phyloP scores from a whole-genome alignment of 441 rosid genomes.

The Breynia disticha region DNA sequence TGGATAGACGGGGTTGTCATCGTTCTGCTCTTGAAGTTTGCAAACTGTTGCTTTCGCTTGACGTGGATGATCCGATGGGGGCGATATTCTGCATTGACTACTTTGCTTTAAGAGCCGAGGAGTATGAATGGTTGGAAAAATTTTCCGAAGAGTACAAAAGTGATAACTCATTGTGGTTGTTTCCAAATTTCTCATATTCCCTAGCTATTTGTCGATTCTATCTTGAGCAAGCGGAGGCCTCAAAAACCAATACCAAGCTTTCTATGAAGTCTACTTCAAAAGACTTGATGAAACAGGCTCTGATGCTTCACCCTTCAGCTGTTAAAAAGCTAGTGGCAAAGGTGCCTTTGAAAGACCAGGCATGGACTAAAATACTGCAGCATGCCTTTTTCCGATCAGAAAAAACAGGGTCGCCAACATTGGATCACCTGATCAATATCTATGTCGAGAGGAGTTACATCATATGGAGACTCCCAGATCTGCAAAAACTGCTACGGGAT shows the following conservation, averaged over 20 bases:
- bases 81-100: conserved; percentile 86
- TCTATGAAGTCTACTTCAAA: conserved; percentile 43
- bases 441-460: conserved; percentile 77
- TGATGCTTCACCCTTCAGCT: conserved; percentile 80
- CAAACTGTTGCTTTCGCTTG: conserved; percentile 71
- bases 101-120: conserved; percentile 78
- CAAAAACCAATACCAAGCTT: conserved; percentile 20
- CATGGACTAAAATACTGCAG: conserved; percentile 58
- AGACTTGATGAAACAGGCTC: conserved; percentile 81
- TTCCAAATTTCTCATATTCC: conserved; percentile 75
- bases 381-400: conserved; percentile 53
- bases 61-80: conserved; percentile 76
- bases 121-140: conserved; percentile 68
- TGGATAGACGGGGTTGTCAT: conserved; percentile 91
- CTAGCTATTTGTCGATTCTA: conserved; percentile 72
- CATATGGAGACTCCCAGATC: conserved; percentile 84
- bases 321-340: conserved; percentile 63
- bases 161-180: conserved; percentile 78
- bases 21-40: conserved; percentile 84
- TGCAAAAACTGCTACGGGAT: conserved; percentile 56
- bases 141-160: conserved; percentile 65
- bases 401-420: conserved; percentile 51
- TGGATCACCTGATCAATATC: conserved; percentile 72
- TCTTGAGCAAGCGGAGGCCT: conserved; percentile 45
- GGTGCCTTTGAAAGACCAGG: conserved; percentile 78